A percentile compares a stretch with the other conserved stretches of the same genome.
Conservation (phyloP, 805 yeast species). For the Zygotorulaspora florentina region DNA sequence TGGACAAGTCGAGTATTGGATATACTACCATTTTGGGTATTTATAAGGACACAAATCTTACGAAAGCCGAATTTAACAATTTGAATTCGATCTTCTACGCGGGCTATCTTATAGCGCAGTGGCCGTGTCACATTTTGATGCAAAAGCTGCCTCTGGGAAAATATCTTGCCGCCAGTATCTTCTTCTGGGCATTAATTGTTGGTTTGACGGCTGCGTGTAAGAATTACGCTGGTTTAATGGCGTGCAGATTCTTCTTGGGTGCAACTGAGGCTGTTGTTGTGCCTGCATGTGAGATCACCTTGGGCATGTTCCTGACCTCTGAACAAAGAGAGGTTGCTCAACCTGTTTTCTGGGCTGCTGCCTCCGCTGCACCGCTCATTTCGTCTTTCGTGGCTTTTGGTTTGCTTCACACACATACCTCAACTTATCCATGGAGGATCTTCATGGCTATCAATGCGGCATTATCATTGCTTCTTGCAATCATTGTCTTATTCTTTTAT, state of each 20-base stretch:
- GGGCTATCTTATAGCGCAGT: slow-evolving; percentile 52
- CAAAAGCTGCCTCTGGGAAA: slow-evolving; percentile 43
- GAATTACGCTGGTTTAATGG: slow-evolving; percentile 44
- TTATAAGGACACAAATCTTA: slow-evolving; percentile 46
- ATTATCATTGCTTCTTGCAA: slow-evolving; percentile 41
- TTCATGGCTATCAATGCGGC: slow-evolving; percentile 55
- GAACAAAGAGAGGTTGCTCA: slow-evolving; percentile 48
- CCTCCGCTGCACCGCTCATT: slow-evolving; percentile 49
- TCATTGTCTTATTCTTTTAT: slow-evolving; percentile 38
- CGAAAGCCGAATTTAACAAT: slow-evolving; percentile 52
- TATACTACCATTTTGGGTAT: slow-evolving; percentile 47
- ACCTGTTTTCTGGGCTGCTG: slow-evolving; percentile 49
- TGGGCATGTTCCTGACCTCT: slow-evolving; percentile 47
- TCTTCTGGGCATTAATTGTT: slow-evolving; percentile 44
- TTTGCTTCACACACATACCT: slow-evolving; percentile 26
- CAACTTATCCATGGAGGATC: slow-evolving; percentile 46
- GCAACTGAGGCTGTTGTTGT: slow-evolving; percentile 44
- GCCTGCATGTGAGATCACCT: slow-evolving; percentile 44
- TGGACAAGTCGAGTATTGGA: slow-evolving; percentile 49
- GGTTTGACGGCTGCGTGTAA: slow-evolving; percentile 44
- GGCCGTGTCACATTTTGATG: slow-evolving; percentile 47
- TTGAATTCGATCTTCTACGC: slow-evolving; percentile 53
- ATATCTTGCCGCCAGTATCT: slow-evolving; percentile 36
- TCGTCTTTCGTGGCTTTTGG: slow-evolving; percentile 47
- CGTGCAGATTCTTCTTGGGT: slow-evolving; percentile 48